These are phyloP conservation scores for Hymenoscyphus fraxineus DNA, from an alignment of 2,329 filamentous ascomycete genomes.

Conservation along the genomic window DNA sequence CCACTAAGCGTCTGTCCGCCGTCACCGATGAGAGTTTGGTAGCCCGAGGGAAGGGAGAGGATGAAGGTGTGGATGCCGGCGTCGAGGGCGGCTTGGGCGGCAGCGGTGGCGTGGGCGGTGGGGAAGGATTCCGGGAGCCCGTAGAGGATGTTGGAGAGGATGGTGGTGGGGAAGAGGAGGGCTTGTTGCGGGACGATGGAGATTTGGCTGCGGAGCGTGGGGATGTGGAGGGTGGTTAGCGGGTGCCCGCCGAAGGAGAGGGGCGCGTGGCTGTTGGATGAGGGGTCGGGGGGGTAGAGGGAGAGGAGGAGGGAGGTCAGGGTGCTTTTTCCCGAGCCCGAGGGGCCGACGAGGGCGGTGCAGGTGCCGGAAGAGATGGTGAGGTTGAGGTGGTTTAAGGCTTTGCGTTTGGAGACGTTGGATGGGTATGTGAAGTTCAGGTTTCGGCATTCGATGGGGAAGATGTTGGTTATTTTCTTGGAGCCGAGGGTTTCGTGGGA, in stretches of 20 bases:
- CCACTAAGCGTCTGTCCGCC: conserved; percentile 71
- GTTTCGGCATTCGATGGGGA: conserved; percentile 50
- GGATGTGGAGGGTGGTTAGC: conserved; percentile 55
- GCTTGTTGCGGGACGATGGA: conserved; percentile 69
- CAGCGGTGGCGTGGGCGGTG: conserved; percentile 42
- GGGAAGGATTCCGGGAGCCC: conserved; percentile 58
- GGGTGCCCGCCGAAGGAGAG: conserved; percentile 56
- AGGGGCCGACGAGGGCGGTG: conserved; percentile 76
- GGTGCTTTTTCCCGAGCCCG: conserved; percentile 90
- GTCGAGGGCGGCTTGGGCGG: conserved; percentile 50
- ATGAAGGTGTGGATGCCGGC: conserved; percentile 77
- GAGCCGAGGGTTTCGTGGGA: conserved; percentile 39
- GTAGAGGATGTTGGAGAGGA: conserved; percentile 80
- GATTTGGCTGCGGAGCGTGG: conserved; percentile 56
- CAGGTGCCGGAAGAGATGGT: conserved; percentile 59
- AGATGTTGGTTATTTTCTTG: conserved; percentile 43
- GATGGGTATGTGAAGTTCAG: conserved; percentile 69
- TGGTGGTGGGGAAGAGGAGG: conserved; percentile 71
- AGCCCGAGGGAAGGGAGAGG: conserved; percentile 63
- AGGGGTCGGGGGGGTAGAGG: conserved; percentile 39
- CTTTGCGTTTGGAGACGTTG: conserved; percentile 45
- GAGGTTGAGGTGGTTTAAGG: conserved; percentile 65
- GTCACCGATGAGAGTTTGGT: conserved; percentile 71
- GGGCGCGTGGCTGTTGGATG: conserved; percentile 20
- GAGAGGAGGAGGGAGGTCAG: conserved; percentile 70